Conservation (phyloP, 2,329 filamentous ascomycete species). For the Raffaelea arxii region DNA sequence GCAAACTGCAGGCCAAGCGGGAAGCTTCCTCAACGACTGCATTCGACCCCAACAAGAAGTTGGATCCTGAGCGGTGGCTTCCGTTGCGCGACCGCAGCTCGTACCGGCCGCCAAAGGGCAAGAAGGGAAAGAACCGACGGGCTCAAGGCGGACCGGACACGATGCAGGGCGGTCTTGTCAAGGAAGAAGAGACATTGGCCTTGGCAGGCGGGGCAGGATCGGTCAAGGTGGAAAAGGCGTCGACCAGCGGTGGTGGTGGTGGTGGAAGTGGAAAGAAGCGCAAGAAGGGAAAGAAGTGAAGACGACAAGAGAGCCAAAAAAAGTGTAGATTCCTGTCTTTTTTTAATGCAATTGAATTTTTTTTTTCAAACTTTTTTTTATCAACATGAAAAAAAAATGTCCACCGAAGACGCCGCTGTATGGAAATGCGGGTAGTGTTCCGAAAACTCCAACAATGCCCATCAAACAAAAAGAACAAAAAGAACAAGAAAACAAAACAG, state of each 20-base stretch:
- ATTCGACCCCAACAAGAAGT: conserved; percentile 65
- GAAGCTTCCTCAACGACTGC: too few species aligned
- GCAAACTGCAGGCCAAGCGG: conserved; percentile 17
- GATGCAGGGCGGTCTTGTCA: conserved; percentile 78
- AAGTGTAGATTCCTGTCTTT: background rate
- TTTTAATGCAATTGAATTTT: background rate
- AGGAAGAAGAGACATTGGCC: conserved; percentile 59
- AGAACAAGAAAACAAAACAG: background rate
- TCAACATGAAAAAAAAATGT: background rate
- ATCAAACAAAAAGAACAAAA: background rate
- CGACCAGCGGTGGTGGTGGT: conserved; percentile 13
- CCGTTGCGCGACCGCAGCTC: conserved; percentile 80
- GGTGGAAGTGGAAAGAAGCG: conserved; percentile 22
- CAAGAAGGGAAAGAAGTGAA: conserved; percentile 32
- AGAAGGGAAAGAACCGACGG: conserved; percentile 50
- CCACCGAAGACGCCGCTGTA: too few species aligned
- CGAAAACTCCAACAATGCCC: too few species aligned
- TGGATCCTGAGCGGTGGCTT: conserved; percentile 89
- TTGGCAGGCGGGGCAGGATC: conserved; percentile 53
- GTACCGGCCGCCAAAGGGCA: conserved; percentile 83
- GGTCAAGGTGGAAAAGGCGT: conserved; percentile 54
- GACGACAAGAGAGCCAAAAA: too few species aligned
- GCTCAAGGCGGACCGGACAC: conserved; percentile 48
- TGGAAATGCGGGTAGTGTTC: too few species aligned
- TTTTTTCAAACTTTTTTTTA: background rate